phyloP scores from a whole-genome alignment of 2,329 filamentous ascomycete genomes.

The Aspergillus fumigatiaffinis region DNA sequence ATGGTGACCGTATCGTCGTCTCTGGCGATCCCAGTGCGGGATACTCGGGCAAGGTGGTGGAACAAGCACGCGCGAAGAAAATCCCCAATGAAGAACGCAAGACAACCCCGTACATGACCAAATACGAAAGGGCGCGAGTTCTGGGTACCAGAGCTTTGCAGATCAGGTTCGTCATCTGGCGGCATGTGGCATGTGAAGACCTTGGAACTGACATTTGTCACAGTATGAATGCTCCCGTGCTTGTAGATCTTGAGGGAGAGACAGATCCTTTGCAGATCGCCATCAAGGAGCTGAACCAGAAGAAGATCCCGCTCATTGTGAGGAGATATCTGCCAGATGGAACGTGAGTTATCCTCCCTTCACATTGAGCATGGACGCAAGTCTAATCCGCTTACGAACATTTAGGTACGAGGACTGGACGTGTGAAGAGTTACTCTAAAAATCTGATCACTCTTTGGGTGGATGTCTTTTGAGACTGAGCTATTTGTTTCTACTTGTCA shows the following conservation, averaged over 20 bases:
- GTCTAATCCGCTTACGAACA: conserved; percentile 7
- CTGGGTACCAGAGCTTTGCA: conserved; percentile 89
- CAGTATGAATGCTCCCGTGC: conserved; percentile 94
- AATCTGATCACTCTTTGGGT: conserved; percentile 5
- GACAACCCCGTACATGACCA: conserved; percentile 98
- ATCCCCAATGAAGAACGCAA: conserved; percentile 82
- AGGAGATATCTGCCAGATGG: conserved; percentile 94
- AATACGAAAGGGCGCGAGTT: conserved; percentile 93
- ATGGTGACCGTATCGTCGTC: conserved; percentile 40
- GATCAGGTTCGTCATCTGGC: conserved; percentile 68
- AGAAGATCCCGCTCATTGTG: conserved; percentile 96
- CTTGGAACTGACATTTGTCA: conserved; percentile 1
- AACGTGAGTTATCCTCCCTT: conserved; percentile 58
- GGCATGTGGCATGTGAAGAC: background rate
- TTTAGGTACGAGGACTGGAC: conserved; percentile 98
- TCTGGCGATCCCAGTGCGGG: conserved; percentile 51
- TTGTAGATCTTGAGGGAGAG: conserved; percentile 95
- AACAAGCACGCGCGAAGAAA: conserved; percentile 69
- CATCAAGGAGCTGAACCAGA: conserved; percentile 93
- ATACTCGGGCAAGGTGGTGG: conserved; percentile 51
- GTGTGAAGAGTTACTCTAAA: conserved; percentile 81
- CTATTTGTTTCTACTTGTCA: conserved; percentile 15
- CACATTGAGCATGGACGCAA: background rate
- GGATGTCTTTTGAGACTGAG: conserved; percentile 17
- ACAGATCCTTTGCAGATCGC: conserved; percentile 97